These are phyloP conservation scores for Hypoxylon sp. DNA, from an alignment of 2,329 filamentous ascomycete genomes.

Conservation along the genomic window DNA sequence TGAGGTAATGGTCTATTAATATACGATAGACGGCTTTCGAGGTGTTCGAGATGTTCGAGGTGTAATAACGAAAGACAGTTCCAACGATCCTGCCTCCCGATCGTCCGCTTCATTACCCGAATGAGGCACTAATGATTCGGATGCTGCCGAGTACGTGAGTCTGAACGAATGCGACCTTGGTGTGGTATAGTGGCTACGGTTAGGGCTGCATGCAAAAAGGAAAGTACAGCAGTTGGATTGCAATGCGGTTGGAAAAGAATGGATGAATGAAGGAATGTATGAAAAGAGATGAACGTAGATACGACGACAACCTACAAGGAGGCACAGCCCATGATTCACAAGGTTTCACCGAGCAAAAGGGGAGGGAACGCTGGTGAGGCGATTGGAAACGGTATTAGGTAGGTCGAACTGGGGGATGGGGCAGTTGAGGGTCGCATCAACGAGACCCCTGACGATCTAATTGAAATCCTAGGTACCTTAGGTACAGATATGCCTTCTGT, in stretches of 20 bases:
- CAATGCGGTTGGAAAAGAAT: constrained; percentile 10
- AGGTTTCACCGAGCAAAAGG: constrained; percentile 31
- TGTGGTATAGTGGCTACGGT: constrained; percentile 9
- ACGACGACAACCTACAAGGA: constrained; percentile 1
- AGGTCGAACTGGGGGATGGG: constrained; percentile 6
- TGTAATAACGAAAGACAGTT: constrained; percentile 19
- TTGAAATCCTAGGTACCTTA: constrained; percentile 14
- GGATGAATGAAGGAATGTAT: constrained; percentile 14
- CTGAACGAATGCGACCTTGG: constrained; percentile 25
- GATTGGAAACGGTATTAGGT: constrained; percentile 12
- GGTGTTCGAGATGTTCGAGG: neutral
- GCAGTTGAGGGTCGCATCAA: constrained; percentile 16
- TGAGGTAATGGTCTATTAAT: neutral
- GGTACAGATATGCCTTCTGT: constrained; percentile 14
- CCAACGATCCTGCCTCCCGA: constrained; percentile 12
- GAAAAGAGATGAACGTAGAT: constrained; percentile 13
- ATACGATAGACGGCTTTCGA: neutral
- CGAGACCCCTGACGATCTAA: constrained; percentile 39
- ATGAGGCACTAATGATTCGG: constrained; percentile 14
- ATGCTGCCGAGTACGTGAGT: constrained; percentile 26
- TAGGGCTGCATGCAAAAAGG: constrained; percentile 1
- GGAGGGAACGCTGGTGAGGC: constrained; percentile 21
- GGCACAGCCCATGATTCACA: constrained; percentile 35
- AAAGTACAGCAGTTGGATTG: constrained; percentile 12
- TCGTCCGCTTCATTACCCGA: constrained; percentile 35